Conservation (phyloP, 2,329 filamentous ascomycete species). For the Tolypocladium guangdongense region DNA sequence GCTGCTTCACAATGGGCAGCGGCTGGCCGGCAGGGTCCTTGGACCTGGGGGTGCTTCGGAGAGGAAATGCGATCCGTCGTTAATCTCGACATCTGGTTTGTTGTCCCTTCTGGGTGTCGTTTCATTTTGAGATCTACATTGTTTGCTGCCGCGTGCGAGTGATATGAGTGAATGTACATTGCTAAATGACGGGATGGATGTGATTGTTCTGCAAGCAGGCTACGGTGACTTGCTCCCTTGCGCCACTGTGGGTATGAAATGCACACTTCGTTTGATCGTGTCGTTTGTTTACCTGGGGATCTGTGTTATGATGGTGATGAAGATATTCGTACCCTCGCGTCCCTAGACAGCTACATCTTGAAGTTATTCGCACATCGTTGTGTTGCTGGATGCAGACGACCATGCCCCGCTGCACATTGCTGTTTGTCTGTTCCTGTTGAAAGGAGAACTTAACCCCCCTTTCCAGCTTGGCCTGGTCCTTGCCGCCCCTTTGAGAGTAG, state of each 20-base stretch:
- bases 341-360: background rate
- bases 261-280: background rate
- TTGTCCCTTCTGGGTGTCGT: conserved; percentile 37
- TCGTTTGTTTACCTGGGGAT: background rate
- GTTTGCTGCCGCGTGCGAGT: background rate
- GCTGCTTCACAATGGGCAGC: conserved; percentile 17
- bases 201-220: background rate
- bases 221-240: too few species aligned
- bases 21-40: conserved; percentile 22
- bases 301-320: background rate
- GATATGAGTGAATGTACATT: background rate
- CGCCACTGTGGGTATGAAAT: background rate
- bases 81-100: conserved; percentile 42
- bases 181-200: too few species aligned
- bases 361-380: background rate
- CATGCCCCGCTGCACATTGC: too few species aligned
- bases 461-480: too few species aligned
- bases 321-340: too few species aligned
- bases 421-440: too few species aligned
- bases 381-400: background rate
- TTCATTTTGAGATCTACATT: conserved; percentile 51
- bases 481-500: too few species aligned
- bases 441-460: too few species aligned
- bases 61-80: conserved; percentile 43
- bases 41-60: conserved; percentile 28